Evolutionary conservation across 163 green algal genomes (phyloP), one percentile per base, ranked within the genome.

Genomic region (Chlamydomonas reinhardtii): DNA sequence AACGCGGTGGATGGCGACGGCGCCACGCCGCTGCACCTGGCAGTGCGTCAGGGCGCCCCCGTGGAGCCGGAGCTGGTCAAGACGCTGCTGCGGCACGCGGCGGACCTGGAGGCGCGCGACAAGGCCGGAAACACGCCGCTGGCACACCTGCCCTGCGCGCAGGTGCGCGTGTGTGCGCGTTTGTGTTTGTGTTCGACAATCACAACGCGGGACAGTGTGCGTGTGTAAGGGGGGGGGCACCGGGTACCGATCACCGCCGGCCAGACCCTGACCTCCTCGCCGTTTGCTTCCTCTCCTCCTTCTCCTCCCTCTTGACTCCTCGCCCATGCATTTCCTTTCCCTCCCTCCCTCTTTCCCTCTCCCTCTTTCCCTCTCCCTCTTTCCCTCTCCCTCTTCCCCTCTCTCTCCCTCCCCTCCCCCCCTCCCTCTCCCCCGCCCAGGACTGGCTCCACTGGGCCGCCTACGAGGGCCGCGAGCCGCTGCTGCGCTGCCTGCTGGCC

Each of bases 41-140:
- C 85, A 2, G 73, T 87, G 14, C 85, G 78, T 3, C n/a, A n/a
- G 15, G 82, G 59, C 79, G 69, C 61, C 34, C 64, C 79, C 1
- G 73, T 90, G 32, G 79, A 88, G 48, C 77, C 84, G n/a, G 79
- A 88, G 73, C 65, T 90, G 59, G 79, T 88, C n/a, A 90, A 83
- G 74, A 85, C 79, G 52, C 73, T 91, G 25, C 71, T 91, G 31
- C 80, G 74, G 34, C 65, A 76, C 34, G 69, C 74, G 16, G 86
- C 86, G 4, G 69, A 84, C 39, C 20, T 88, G 66, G 66, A 85
- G 66, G 37, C 20, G 31, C 5, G 11, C 27, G 81, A 91, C 65
- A 32, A 22, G 2, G 22, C 34, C 2, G 85, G 85, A 14, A 25
- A 81, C 34, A 31, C 29, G 65, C 78, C 85, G 61, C 54, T 90